Evolutionary conservation across 768 basidiomycete species (phyloP).

Genomic region (Panus rudis): DNA sequence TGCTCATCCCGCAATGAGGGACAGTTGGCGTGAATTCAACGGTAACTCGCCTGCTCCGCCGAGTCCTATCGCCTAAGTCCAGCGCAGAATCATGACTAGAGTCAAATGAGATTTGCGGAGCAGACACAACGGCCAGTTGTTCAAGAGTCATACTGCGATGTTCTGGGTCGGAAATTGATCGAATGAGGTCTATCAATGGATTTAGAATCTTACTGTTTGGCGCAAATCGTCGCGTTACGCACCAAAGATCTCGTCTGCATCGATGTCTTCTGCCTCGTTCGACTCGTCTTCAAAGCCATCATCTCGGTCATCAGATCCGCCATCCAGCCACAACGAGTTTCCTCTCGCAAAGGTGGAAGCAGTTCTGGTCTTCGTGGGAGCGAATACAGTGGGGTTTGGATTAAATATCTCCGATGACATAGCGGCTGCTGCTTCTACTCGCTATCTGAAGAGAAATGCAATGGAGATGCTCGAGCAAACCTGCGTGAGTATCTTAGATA

Average conservation of each 20-base stretch:
- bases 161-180: conserved; percentile 91
- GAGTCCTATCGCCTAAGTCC: conserved; percentile 35
- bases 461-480: neutral
- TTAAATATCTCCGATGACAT: conserved; percentile 61
- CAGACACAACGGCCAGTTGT: conserved; percentile 91
- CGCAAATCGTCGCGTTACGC: conserved; percentile 8
- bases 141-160: conserved; percentile 88
- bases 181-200: conserved; percentile 66
- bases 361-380: conserved; percentile 41
- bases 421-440: too few relatives aligned
- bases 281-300: conserved; percentile 14
- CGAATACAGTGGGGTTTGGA: conserved; percentile 83
- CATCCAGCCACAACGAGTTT: conserved; percentile 52
- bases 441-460: neutral
- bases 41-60: conserved; percentile 37
- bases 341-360: conserved; percentile 28
- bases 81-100: conserved; percentile 11
- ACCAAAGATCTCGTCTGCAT: conserved; percentile 94
- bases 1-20: conserved; percentile 97
- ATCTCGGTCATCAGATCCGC: conserved; percentile 19
- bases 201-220: neutral
- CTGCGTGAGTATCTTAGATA: neutral
- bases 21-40: conserved; percentile 98
- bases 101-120: conserved; percentile 66
- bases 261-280: conserved; percentile 62